Base-by-base conservation (phyloP, 352 stramenopile genomes). In the Globisporangium spinosum region DNA sequence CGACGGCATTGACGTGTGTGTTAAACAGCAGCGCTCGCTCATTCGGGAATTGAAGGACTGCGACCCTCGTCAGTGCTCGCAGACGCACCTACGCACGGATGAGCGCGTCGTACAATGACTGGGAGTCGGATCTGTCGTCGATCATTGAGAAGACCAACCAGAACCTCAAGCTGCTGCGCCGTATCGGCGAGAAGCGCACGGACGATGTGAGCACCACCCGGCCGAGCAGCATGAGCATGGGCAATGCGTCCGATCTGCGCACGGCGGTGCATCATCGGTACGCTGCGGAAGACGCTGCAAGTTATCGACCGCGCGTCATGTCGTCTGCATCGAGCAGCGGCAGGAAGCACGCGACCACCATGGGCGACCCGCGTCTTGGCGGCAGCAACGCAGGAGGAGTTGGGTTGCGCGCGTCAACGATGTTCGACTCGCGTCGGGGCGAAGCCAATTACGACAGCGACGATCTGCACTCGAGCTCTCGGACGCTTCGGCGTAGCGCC, bases 61-160 rank as follows among this genome's bases (percentile, higher is more conserved):
- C 22, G 22, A 7, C 43, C 34, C 38, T 56, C 20, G 59, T 54
- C 10, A 34, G 29, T n/a, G 13, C 45, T 29, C 10, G 34, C 38
- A 57, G 17, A 15, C 32, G 20, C 35, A 61, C 8, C 32, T 23
- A 23, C n/a, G 29, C 47, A 40, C n/a, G 22, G 25, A 93, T 93
- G 82, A 91, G 81, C 70, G 74, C 61, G 51, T 73, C 65, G 22
- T 83, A 82, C 68, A 82, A 87, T 65, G 85, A 90, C 38, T 95
- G 87, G 87, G 85, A 95, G 70, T 83, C 83, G 61, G 87, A 95
- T 64, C 69, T 95, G 60, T 89, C 86, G 55, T 92, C 87, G 13
- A 93, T 93, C 82, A 93, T 94, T 58, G 87, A 94, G 65, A 93
- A 94, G 75, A 94, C 87, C 63, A 94, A 93, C 71, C 87, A 90